A percentile compares a stretch with the other conserved stretches of the same genome.
These are phyloP conservation scores for Sclerotiophoma versabilis DNA, from an alignment of 2,329 filamentous ascomycete species.

Conservation along the genomic window DNA sequence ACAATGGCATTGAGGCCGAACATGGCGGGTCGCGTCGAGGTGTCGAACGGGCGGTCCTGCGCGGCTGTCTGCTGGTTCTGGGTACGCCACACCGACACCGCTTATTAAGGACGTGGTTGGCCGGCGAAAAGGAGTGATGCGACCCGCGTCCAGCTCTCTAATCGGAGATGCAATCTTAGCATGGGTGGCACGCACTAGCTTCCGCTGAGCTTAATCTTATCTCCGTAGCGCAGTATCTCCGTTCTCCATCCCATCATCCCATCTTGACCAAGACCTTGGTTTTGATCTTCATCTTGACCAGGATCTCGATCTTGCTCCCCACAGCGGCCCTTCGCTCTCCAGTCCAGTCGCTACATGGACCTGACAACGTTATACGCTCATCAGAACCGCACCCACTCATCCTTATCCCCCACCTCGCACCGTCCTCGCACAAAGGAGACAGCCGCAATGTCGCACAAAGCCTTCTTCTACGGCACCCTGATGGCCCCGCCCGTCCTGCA, in stretches of 20 bases:
- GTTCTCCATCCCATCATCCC: not conserved
- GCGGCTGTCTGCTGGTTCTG: not conserved
- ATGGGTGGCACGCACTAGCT: slow-evolving; percentile 31
- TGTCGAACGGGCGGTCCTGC: not conserved
- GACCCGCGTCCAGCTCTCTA: not conserved
- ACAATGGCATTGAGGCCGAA: slow-evolving; percentile 46
- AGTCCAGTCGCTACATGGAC: slow-evolving; percentile 6
- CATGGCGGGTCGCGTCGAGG: slow-evolving; percentile 29
- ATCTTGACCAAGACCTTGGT: too few species aligned
- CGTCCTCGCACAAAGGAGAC: not conserved
- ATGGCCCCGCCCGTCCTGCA: slow-evolving; percentile 91
- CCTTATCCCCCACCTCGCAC: not conserved
- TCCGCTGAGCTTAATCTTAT: slow-evolving; percentile 27
- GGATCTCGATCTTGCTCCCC: too few species aligned
- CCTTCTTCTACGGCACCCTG: slow-evolving; percentile 73
- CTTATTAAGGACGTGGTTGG: not conserved
- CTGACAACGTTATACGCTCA: slow-evolving; percentile 17
- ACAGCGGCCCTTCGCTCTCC: too few species aligned
- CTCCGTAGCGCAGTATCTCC: slow-evolving; percentile 24
- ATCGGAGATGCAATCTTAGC: slow-evolving; percentile 12
- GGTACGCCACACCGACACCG: not conserved
- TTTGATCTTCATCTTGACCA: too few species aligned
- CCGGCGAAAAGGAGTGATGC: slow-evolving; percentile 14
- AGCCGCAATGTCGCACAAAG: slow-evolving; percentile 52
- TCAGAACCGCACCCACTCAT: not conserved